Base-by-base conservation (phyloP, 768 basidiomycete species). In the Mycena epipterygia region DNA sequence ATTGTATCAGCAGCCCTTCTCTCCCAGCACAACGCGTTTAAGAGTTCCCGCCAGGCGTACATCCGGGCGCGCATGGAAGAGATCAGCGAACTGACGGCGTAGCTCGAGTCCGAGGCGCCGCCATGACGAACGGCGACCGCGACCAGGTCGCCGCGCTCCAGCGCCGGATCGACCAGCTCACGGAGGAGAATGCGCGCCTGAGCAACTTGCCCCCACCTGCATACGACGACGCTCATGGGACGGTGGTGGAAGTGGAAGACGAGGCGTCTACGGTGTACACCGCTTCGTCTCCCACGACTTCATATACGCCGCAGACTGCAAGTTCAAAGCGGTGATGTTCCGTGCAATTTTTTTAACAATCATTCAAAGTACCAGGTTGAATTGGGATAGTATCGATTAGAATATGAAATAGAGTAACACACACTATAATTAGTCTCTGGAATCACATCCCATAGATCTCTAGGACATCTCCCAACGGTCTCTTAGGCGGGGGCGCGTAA, bases 401-500 rank as follows among this genome's bases (percentile, higher is more conserved):
- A n/a, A n/a, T n/a, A n/a, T n/a, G n/a, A n/a, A n/a, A n/a, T n/a
- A n/a, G n/a, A n/a, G n/a, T n/a, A n/a, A n/a, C n/a, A n/a, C n/a
- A n/a, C n/a, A 11, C 14, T 41, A 41, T 41, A 4, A 41, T 41
- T n/a, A n/a, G n/a, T n/a, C n/a, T n/a, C n/a, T 44, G 13, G 4
- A 44, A 44, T 44, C 11, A 44, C 42, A 44, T n/a, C 21, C 42
- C 42, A 21, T n/a, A 44, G 11, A 44, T n/a, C 29, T 66, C 62
- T 3, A 70, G 51, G 27, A 74, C 64, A 1, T 74, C 73, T 3
- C 17, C 30, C 33, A 74, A 30, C 41, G 42, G 23, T 8, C 58
- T 41, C 32, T 63, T 65, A 3, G 30, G 21, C 23, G 65, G 73
- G 12, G 46, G 46, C 19, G 33, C 49, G 39, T 71, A 74, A 39